Conservation (phyloP, 2,329 filamentous ascomycete species). For the Cytospora leucostoma region DNA sequence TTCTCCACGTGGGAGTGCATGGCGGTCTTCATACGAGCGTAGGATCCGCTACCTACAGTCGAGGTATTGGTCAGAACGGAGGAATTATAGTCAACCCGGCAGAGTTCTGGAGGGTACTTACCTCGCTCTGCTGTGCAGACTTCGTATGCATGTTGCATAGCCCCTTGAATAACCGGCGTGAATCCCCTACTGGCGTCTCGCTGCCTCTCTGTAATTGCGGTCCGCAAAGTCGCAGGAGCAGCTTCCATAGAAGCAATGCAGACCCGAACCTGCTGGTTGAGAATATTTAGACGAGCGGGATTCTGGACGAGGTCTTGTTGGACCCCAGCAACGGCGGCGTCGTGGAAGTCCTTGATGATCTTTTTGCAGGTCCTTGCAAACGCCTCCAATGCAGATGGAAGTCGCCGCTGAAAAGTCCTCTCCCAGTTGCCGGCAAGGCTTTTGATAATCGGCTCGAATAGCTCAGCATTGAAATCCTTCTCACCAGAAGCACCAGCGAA, state of each 20-base stretch:
- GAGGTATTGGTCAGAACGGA: constrained; percentile 3
- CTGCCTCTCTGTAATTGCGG: constrained; percentile 47
- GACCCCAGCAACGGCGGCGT: constrained; percentile 9
- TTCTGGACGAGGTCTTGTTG: constrained; percentile 16
- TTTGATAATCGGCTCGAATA: constrained; percentile 32
- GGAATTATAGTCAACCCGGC: constrained; percentile 1
- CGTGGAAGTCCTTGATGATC: constrained; percentile 28
- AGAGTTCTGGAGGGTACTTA: constrained; percentile 18
- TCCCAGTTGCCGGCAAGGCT: constrained; percentile 33
- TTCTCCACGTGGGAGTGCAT: constrained; percentile 49
- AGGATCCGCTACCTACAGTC: constrained; percentile 44
- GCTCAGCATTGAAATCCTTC: constrained; percentile 34
- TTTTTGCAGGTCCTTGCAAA: constrained; percentile 19
- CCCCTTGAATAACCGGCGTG: constrained; percentile 46
- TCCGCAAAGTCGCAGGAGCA: constrained; percentile 37
- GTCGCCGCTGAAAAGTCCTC: constrained; percentile 32
- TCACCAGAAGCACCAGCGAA: constrained; percentile 28
- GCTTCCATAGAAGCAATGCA: constrained; percentile 41
- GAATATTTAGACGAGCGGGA: constrained; percentile 27
- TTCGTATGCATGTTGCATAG: constrained; percentile 50
- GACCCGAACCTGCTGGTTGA: constrained; percentile 31
- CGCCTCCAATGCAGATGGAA: constrained; percentile 24
- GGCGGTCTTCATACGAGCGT: constrained; percentile 51
- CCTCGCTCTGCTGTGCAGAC: constrained; percentile 47
- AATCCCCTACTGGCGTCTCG: constrained; percentile 57